These are phyloP conservation scores for Triangularia verruculosa DNA, from an alignment of 2,329 filamentous ascomycete species.

Conservation along the genomic window DNA sequence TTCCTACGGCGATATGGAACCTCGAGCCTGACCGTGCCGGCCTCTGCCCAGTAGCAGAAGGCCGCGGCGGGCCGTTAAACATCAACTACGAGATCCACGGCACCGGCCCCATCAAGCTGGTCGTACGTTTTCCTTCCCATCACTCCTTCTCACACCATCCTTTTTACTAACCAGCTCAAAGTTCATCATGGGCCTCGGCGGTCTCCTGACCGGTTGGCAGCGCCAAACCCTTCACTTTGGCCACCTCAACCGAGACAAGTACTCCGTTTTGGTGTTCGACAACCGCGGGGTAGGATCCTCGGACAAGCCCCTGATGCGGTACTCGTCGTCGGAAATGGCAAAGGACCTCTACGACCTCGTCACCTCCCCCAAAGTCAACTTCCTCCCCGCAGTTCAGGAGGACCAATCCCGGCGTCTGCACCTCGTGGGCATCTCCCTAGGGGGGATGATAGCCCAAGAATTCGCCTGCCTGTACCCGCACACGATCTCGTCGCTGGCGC, in stretches of 20 bases:
- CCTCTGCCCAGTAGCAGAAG: constrained; percentile 61
- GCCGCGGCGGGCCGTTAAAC: constrained; percentile 70
- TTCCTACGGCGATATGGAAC: constrained; percentile 63
- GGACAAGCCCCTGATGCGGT: constrained; percentile 72
- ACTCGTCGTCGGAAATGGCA: constrained; percentile 84
- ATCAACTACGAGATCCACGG: constrained; percentile 69
- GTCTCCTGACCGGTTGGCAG: constrained; percentile 69
- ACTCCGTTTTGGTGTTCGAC: constrained; percentile 74
- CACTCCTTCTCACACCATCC: too few species aligned
- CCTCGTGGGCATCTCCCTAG: constrained; percentile 76
- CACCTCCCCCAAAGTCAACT: constrained; percentile 58
- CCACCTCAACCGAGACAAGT: constrained; percentile 63
- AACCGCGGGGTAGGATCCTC: constrained; percentile 82
- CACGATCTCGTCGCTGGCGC: constrained; percentile 53
- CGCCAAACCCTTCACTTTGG: constrained; percentile 80
- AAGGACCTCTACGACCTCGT: constrained; percentile 69
- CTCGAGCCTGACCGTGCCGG: constrained; percentile 65
- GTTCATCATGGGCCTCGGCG: constrained; percentile 80
- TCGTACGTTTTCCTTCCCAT: constrained; percentile 55
- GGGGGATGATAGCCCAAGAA: constrained; percentile 91
- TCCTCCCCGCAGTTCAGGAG: constrained; percentile 43
- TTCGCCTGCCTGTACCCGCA: constrained; percentile 55
- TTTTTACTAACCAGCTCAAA: constrained; percentile 34
- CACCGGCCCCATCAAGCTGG: constrained; percentile 65
- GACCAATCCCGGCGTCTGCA: constrained; percentile 48